Conservation (phyloP, 495 filamentous ascomycete genomes). For the Tuber microsphaerosporum region DNA sequence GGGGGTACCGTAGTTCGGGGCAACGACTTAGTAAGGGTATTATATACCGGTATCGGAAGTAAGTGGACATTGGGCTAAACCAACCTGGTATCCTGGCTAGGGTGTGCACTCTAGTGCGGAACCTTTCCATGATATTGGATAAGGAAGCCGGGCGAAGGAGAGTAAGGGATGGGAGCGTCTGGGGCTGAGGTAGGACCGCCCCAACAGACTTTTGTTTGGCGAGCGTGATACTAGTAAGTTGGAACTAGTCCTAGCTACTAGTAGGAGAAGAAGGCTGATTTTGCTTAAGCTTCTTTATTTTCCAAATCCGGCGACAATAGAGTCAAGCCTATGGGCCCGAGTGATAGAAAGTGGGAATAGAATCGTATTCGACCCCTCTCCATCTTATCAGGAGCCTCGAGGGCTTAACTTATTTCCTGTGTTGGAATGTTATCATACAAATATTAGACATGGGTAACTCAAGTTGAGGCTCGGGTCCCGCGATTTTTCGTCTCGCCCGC, state of each 20-base stretch:
- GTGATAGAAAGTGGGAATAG: background rate
- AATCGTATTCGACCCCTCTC: background rate
- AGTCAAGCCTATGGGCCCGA: background rate
- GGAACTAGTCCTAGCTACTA: background rate
- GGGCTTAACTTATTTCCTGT: background rate
- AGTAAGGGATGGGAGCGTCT: no score
- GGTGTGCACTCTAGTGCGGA: background rate
- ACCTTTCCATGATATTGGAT: background rate
- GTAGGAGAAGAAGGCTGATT: background rate
- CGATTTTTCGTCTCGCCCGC: background rate
- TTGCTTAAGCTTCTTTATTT: background rate
- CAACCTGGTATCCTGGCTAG: background rate
- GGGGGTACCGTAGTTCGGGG: no score
- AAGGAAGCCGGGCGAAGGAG: background rate
- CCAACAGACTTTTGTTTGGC: background rate
- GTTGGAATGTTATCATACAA: background rate
- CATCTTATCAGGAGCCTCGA: background rate
- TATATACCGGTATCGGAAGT: no score
- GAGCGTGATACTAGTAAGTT: background rate
- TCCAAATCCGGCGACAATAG: background rate
- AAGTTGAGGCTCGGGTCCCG: background rate
- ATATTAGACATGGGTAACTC: background rate
- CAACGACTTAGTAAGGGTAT: no score
- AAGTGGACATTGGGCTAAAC: no score
- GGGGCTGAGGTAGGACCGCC: no score